These are phyloP conservation scores for Salix exigua DNA, from an alignment of 345 rosid species.

Conservation along the genomic window DNA sequence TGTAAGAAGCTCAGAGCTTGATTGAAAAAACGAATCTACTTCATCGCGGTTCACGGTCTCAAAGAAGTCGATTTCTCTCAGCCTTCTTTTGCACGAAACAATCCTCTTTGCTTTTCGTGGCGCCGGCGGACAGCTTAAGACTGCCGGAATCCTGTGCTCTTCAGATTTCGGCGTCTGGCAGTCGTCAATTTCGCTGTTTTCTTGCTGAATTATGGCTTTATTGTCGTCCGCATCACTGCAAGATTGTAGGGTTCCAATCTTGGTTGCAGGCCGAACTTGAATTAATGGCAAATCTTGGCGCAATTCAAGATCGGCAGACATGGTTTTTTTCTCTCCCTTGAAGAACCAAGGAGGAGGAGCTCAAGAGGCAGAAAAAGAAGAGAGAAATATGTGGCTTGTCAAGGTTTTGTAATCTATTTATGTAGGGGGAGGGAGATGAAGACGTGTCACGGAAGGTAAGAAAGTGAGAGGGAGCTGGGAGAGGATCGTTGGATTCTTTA, in stretches of 20 bases:
- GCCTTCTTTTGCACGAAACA: constrained; percentile 35
- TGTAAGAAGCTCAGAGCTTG: background rate
- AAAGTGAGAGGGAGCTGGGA: background rate
- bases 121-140: constrained; percentile 35
- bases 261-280: background rate
- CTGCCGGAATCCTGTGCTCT: constrained; percentile 33
- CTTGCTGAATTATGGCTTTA: background rate
- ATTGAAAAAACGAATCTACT: constrained; percentile 31
- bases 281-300: constrained; percentile 24
- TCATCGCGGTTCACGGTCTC: constrained; percentile 30
- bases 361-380: background rate
- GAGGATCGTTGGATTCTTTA: constrained; percentile 14
- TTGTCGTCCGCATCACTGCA: background rate
- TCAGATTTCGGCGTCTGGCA: constrained; percentile 27
- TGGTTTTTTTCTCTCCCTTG: background rate
- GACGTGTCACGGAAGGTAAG: constrained; percentile 21
- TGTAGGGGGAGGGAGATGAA: background rate
- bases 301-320: constrained; percentile 36
- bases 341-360: background rate
- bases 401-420: constrained; percentile 4
- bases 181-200: background rate
- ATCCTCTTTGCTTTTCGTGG: constrained; percentile 29
- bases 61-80: constrained; percentile 37
- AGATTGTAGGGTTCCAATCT: constrained; percentile 9
- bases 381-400: background rate